Percentiles rank a stretch among this genome's conserved stretches.
These are phyloP conservation scores for Coniochaeta sp. DNA, from an alignment of 2,329 filamentous ascomycete genomes.

Conservation along the genomic window DNA sequence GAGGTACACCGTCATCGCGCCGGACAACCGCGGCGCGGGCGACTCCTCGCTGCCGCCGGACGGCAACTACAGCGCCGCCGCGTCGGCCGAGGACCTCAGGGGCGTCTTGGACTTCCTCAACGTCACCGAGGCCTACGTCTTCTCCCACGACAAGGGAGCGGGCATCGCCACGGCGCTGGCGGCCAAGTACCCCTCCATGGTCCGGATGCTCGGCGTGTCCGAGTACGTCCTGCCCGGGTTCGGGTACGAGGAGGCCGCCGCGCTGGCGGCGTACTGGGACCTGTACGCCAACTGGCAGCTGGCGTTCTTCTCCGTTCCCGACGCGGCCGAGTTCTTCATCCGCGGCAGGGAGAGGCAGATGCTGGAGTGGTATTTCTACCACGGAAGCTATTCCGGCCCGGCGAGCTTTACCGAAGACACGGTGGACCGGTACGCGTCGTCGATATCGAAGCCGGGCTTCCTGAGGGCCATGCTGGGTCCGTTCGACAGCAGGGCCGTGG, in stretches of 20 bases:
- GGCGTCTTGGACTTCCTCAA: constrained; percentile 34
- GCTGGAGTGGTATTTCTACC: constrained; percentile 38
- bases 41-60: constrained; percentile 29
- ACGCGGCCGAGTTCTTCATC: constrained; percentile 38
- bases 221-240: constrained; percentile 35
- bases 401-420: constrained; percentile 28
- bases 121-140: constrained; percentile 31
- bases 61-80: constrained; percentile 30
- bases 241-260: constrained; percentile 25
- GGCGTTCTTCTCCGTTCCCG: constrained; percentile 37
- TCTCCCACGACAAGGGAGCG: constrained; percentile 37
- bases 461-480: constrained; percentile 29
- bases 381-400: constrained; percentile 31
- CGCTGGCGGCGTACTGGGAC: constrained; percentile 25
- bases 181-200: constrained; percentile 23
- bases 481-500: constrained; percentile 23
- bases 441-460: constrained; percentile 36
- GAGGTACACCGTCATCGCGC: constrained; percentile 34
- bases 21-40: constrained; percentile 32
- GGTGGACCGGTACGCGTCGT: constrained; percentile 27
- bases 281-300: constrained; percentile 33
- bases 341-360: constrained; percentile 31
- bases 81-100: constrained; percentile 29
- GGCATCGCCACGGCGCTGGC: constrained; percentile 33
- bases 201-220: constrained; percentile 25